These are phyloP conservation scores for Cladosporium velox DNA, from an alignment of 2,329 filamentous ascomycete genomes.

Conservation along the genomic window DNA sequence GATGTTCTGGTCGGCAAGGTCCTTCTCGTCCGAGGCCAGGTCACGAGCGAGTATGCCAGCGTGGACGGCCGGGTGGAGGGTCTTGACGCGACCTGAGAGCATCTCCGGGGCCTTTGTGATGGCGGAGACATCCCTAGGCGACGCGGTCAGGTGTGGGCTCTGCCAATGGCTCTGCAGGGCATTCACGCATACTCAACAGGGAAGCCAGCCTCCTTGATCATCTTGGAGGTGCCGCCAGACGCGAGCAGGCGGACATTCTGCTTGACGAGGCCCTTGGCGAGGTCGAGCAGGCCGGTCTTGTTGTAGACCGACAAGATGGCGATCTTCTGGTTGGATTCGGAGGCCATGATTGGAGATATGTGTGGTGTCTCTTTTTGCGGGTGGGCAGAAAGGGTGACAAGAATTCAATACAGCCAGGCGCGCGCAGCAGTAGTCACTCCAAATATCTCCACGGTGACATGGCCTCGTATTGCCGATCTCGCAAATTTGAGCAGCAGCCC, in stretches of 20 bases:
- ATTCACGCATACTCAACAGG: conserved; percentile 70
- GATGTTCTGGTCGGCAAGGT: conserved; percentile 92
- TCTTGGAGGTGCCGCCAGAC: conserved; percentile 90
- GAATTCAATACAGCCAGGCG: not conserved
- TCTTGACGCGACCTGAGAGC: conserved; percentile 91
- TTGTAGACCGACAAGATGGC: conserved; percentile 98
- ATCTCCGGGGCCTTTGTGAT: conserved; percentile 96
- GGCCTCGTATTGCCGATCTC: conserved; percentile 16
- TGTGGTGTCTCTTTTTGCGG: conserved; percentile 7
- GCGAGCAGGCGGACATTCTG: conserved; percentile 90
- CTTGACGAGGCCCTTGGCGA: conserved; percentile 86
- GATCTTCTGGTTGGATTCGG: conserved; percentile 30
- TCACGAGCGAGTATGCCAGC: conserved; percentile 89
- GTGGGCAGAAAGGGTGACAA: not conserved
- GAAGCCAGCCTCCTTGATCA: conserved; percentile 96
- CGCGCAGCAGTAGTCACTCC: conserved; percentile 9
- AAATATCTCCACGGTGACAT: not conserved
- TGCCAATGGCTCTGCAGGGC: conserved; percentile 3
- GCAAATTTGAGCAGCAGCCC: conserved; percentile 18
- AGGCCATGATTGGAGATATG: conserved; percentile 26
- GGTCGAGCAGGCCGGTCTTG: conserved; percentile 92
- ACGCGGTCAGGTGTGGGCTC: conserved; percentile 7
- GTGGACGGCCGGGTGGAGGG: conserved; percentile 79
- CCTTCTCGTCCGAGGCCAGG: conserved; percentile 93
- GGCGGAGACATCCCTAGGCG: conserved; percentile 82